phyloP scores from a whole-genome alignment of 371 early-diverging fungal genomes.

The Rhizopus delemar region DNA sequence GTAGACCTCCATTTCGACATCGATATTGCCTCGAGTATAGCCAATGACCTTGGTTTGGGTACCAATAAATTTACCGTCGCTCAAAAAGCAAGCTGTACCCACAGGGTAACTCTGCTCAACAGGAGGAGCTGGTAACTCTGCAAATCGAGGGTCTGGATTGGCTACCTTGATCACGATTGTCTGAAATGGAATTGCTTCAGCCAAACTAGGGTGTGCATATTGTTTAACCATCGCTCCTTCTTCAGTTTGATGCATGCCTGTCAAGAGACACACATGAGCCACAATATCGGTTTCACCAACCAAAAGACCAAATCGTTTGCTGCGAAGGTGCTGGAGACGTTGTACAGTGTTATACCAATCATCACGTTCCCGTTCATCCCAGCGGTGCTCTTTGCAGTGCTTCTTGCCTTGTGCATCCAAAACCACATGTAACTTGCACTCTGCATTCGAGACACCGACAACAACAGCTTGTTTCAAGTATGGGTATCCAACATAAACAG shows the following conservation, averaged over 20 bases:
- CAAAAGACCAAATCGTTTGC: conserved; percentile 64
- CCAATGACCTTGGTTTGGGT: conserved; percentile 70
- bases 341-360: conserved; percentile 64
- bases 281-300: conserved; percentile 72
- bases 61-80: conserved; percentile 71
- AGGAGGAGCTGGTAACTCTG: conserved; percentile 58
- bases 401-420: conserved; percentile 36
- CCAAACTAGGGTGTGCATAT: conserved; percentile 68
- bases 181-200: conserved; percentile 70
- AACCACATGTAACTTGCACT: conserved; percentile 65
- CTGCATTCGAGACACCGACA: conserved; percentile 71
- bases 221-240: conserved; percentile 87
- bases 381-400: conserved; percentile 48
- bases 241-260: conserved; percentile 68
- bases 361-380: conserved; percentile 48
- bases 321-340: conserved; percentile 55
- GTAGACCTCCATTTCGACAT: conserved; percentile 49
- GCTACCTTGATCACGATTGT: conserved; percentile 61
- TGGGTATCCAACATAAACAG: conserved; percentile 80
- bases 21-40: conserved; percentile 50
- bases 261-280: conserved; percentile 70
- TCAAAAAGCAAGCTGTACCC: conserved; percentile 68
- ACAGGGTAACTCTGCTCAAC: conserved; percentile 69
- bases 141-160: conserved; percentile 74
- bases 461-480: conserved; percentile 82